Evolutionary conservation across 2,329 filamentous ascomycete genomes (phyloP).

Genomic region (Paecilomyces formosus): DNA sequence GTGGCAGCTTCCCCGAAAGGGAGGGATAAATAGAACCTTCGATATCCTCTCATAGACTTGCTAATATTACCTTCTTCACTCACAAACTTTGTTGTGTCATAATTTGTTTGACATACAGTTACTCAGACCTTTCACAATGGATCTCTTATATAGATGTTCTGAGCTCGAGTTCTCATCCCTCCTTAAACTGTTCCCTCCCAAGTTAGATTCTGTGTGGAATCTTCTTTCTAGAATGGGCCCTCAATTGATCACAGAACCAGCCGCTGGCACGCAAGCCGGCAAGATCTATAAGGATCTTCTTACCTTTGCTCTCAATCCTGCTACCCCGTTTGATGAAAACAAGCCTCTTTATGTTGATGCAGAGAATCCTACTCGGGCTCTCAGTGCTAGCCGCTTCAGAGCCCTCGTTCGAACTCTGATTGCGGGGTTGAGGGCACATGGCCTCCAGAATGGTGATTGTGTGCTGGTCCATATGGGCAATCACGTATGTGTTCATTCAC

Average conservation of each 20-base stretch:
- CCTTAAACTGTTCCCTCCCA: background rate
- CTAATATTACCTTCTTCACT: background rate
- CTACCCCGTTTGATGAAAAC: conserved; percentile 26
- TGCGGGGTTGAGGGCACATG: conserved; percentile 31
- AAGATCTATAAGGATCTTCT: conserved; percentile 30
- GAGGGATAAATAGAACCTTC: background rate
- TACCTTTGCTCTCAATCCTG: conserved; percentile 33
- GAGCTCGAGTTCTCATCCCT: background rate
- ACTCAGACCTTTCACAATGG: background rate
- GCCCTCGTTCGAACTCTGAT: conserved; percentile 30
- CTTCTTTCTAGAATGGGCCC: conserved; percentile 2
- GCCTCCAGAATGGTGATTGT: conserved; percentile 34
- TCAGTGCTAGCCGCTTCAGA: conserved; percentile 28
- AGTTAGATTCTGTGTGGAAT: background rate
- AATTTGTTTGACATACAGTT: background rate
- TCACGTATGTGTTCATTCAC: conserved; percentile 23
- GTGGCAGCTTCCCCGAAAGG: background rate
- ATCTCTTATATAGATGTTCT: background rate
- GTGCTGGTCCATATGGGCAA: conserved; percentile 37
- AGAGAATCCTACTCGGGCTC: conserved; percentile 26
- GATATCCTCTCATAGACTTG: background rate
- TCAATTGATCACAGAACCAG: background rate
- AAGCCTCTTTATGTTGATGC: conserved; percentile 38
- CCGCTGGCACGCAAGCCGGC: background rate
- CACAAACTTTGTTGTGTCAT: background rate